Base-by-base conservation (phyloP, 73 alveolate genomes). In the Blepharisma japonicum region DNA sequence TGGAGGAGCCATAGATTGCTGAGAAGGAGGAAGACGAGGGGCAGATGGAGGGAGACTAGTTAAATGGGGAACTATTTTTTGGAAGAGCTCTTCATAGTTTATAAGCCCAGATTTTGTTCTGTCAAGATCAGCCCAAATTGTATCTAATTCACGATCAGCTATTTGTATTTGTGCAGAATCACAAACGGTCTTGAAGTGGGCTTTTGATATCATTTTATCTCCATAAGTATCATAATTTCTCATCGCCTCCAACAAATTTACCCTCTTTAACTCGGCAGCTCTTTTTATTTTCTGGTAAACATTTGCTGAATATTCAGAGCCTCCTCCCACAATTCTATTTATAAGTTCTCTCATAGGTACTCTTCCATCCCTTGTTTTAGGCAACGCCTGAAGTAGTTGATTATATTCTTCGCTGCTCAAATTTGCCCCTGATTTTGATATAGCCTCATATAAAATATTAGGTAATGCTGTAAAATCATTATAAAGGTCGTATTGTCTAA, bases 71-170 rank as follows among this genome's bases (percentile, higher is more conserved):
- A 55, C 68, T 80, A 18, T 82, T 84, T 42, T 68, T 71, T 51
- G 51, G 91, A 68, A 84, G 81, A 79, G 82, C 68, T 23, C 74
- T 61, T 61, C 74, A 61, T 18, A 61, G 46, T 61, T 61, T 61
- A 61, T 61, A 18, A 61, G 74, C 14, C 47, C 47, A 9, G 74
- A 14, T 61, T 61, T 61, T 14, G 74, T 61, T 20, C 4, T n/a
- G 47, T 61, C 74, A 5, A 61, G 46, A 20, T 61, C 74, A 9
- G 38, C 14, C 74, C 74, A 61, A 9, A 61, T 61, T 14, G 11
- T 3, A 25, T 14, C 38, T 18, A 61, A 25, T 20, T 61, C 74
- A 8, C 23, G 47, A 2, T 61, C 74, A 14, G 74, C 23, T 14
- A 61, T 14, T 20, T 61, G 39, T 8, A 61, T 61, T 8, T n/a